These are phyloP conservation scores for Aureobasidium sp. DNA, from an alignment of 2,329 filamentous ascomycete species.

Conservation along the genomic window DNA sequence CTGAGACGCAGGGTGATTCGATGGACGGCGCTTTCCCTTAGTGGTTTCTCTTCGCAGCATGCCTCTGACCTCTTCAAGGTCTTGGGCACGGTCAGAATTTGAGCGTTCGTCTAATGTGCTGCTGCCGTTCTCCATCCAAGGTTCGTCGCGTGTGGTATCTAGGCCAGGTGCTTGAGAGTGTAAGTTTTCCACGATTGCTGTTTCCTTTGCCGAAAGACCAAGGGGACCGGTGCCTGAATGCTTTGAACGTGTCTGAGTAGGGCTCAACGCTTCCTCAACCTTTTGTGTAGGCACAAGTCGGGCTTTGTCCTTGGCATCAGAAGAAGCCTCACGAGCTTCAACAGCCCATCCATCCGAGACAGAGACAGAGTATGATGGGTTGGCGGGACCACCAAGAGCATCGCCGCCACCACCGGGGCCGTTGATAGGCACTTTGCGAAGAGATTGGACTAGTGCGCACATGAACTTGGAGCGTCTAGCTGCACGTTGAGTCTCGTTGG, in stretches of 20 bases:
- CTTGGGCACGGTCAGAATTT: conserved; percentile 29
- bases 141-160: conserved; percentile 37
- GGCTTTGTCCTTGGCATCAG: conserved; percentile 40
- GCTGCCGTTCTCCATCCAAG: conserved; percentile 33
- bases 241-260: conserved; percentile 13
- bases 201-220: conserved; percentile 24
- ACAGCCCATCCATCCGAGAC: conserved; percentile 62
- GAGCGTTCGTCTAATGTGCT: conserved; percentile 30
- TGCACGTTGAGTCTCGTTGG: conserved; percentile 68
- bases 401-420: conserved; percentile 64
- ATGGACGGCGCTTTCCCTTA: conserved; percentile 33
- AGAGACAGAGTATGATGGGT: conserved; percentile 73
- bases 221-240: conserved; percentile 27
- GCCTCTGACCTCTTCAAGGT: conserved; percentile 33
- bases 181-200: conserved; percentile 35
- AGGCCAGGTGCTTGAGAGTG: conserved; percentile 34
- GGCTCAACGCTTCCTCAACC: conserved; percentile 11
- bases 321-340: conserved; percentile 49
- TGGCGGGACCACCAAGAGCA: conserved; percentile 53
- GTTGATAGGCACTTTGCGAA: conserved; percentile 81
- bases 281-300: conserved; percentile 52
- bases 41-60: conserved; percentile 37
- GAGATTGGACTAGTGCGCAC: conserved; percentile 77
- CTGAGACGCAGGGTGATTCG: conserved; percentile 11
- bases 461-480: conserved; percentile 90